These are phyloP conservation scores for Lepidium campestre DNA, from an alignment of 441 rosid genomes.

Conservation along the genomic window DNA sequence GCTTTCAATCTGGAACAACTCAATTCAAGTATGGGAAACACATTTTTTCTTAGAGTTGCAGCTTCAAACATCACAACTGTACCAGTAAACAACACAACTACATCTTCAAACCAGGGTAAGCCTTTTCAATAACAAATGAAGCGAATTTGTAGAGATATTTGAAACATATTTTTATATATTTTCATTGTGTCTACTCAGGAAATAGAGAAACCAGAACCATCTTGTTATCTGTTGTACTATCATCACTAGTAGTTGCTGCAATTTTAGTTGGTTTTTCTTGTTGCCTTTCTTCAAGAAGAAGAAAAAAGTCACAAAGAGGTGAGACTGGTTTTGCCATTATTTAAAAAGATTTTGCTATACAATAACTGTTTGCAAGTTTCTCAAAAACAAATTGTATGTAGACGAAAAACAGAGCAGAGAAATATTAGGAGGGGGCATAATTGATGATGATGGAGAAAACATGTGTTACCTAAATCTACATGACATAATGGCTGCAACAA, in stretches of 20 bases:
- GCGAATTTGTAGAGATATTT: neutral
- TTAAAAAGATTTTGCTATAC: neutral
- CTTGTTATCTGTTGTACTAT: neutral
- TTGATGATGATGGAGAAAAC: neutral
- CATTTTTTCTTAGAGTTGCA: neutral
- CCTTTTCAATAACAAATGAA: neutral
- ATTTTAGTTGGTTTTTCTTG: neutral
- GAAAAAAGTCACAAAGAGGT: neutral
- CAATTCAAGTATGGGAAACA: neutral
- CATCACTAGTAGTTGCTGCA: neutral
- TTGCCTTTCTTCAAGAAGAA: neutral
- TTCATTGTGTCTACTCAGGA: neutral
- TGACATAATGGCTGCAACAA: constrained; percentile 6
- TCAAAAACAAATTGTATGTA: neutral
- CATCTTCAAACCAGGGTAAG: neutral
- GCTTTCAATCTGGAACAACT: neutral
- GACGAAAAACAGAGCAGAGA: neutral
- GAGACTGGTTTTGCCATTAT: neutral
- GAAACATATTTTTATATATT: neutral
- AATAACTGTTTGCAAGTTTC: neutral
- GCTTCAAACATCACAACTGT: neutral
- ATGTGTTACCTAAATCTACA: neutral
- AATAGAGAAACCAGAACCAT: neutral
- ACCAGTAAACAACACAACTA: no score
- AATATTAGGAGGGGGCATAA: neutral